A percentile compares a stretch with the other conserved stretches of the same genome.
Conservation (phyloP, 768 basidiomycete species). For the Calvatia gigantea region DNA sequence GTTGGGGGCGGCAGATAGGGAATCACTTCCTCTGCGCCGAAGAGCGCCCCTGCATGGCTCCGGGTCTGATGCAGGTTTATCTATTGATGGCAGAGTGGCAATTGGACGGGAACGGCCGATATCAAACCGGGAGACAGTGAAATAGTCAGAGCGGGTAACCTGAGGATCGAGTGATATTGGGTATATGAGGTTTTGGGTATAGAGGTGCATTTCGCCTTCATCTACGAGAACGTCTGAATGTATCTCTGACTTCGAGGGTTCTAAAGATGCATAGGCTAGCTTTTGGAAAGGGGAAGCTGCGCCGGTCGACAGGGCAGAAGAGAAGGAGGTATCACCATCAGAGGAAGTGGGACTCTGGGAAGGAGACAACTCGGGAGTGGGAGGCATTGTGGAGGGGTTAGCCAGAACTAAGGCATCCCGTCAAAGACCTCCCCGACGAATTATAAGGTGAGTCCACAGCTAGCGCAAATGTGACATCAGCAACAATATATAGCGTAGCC, state of each 20-base stretch:
- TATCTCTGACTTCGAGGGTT: background rate
- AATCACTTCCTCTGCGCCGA: background rate
- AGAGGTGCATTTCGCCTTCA: background rate
- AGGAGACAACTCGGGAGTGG: background rate
- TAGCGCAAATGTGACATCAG: constrained; percentile 7
- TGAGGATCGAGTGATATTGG: background rate
- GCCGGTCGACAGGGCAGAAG: background rate
- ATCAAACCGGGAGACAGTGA: background rate
- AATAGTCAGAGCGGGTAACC: no score
- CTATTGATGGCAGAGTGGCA: background rate
- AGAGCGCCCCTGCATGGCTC: background rate
- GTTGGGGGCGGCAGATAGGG: background rate
- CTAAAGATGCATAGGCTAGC: background rate
- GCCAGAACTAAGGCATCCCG: background rate
- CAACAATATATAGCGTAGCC: background rate
- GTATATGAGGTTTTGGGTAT: constrained; percentile 2
- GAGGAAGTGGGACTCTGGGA: constrained; percentile 1
- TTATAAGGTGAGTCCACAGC: background rate
- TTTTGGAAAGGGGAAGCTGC: background rate
- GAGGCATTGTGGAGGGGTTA: background rate
- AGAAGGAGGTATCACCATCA: background rate
- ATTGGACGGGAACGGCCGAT: background rate
- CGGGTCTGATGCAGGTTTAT: background rate
- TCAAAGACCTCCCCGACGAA: background rate
- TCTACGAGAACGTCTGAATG: background rate